These are phyloP conservation scores for Didymella exigua DNA, from an alignment of 2,329 filamentous ascomycete species.

Conservation along the genomic window DNA sequence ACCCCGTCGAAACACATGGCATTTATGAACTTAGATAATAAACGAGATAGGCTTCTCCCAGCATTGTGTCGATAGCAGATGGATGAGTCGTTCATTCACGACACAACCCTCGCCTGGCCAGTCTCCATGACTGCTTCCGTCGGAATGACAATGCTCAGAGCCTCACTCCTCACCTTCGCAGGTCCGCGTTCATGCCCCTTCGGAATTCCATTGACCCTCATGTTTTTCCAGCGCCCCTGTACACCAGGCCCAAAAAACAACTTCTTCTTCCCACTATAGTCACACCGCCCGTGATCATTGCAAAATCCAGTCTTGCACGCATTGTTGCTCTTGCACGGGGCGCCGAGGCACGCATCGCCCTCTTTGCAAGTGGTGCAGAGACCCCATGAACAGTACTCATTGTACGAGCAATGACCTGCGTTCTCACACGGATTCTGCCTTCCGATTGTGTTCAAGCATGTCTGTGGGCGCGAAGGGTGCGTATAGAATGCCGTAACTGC, in stretches of 20 bases:
- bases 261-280: slow-evolving; percentile 34
- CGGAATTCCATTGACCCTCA: slow-evolving; percentile 27
- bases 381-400: slow-evolving; percentile 1
- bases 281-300: slow-evolving; percentile 37
- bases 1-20: too few species aligned
- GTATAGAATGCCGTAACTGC: background rate
- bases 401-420: background rate
- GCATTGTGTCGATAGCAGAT: too few species aligned
- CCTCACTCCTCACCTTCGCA: slow-evolving; percentile 40
- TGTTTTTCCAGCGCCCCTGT: slow-evolving; percentile 21
- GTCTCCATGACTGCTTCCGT: slow-evolving; percentile 32
- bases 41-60: too few species aligned
- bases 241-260: slow-evolving; percentile 29
- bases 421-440: background rate
- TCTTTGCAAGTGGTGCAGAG: background rate
- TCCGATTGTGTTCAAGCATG: background rate
- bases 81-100: background rate
- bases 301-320: slow-evolving; percentile 44
- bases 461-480: background rate
- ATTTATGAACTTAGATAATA: too few species aligned
- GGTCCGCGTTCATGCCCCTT: slow-evolving; percentile 34
- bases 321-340: slow-evolving; percentile 32
- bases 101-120: slow-evolving; percentile 11
- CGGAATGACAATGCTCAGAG: slow-evolving; percentile 36
- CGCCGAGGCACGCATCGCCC: background rate